Base-by-base conservation (phyloP, 2,329 filamentous ascomycete species). In the Ceratocystis colombiana region DNA sequence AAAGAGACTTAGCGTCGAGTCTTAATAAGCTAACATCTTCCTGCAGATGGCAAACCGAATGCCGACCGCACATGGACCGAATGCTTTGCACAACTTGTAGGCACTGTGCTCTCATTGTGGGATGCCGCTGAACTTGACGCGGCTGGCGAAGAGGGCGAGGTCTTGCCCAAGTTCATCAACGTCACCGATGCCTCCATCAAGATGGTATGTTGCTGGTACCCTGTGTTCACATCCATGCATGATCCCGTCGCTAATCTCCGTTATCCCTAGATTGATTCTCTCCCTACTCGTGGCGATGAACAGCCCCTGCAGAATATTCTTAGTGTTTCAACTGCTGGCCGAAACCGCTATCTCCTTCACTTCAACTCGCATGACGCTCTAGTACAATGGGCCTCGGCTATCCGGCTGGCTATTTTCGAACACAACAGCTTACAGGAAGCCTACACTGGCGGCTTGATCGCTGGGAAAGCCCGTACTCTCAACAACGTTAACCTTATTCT, bases 181-280 rank as follows among this genome's bases (percentile, higher is more conserved):
- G 78, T 99, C 68, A 96, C 94, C 5, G 94, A 99, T 80, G 94
- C 94, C 22, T 96, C 94, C 0, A 91, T 99, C 71, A 96, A 96
- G 76, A 96, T 97, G 91, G 94, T 96, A 81, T 71, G 76, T 69
- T 20, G 33, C 25, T 25, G n/a, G n/a, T 22, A 46, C 25, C 53
- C 53, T 57, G 53, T 57, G 53, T 3, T 17, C 15, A 7, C 37
- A 28, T 33, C 53, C 53, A 57, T 30, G 53, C 25, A 25, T 6
- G 15, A 25, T 57, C 48, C 10, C 30, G 53, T 57, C 53, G 53
- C 53, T 57, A 57, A 57, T 57, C 53, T 22, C 50, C 3, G n/a
- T 4, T 1, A 20, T 15, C 28, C 41, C 20, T 66, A 93, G 89
- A 91, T 94, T 70, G 88, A 96, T 73, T 93, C 90, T 12, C 81